A percentile compares a stretch with the other conserved stretches of the same genome.
These are phyloP conservation scores for Eremomyces bilateralis DNA, from an alignment of 495 filamentous ascomycete species.

Conservation along the genomic window DNA sequence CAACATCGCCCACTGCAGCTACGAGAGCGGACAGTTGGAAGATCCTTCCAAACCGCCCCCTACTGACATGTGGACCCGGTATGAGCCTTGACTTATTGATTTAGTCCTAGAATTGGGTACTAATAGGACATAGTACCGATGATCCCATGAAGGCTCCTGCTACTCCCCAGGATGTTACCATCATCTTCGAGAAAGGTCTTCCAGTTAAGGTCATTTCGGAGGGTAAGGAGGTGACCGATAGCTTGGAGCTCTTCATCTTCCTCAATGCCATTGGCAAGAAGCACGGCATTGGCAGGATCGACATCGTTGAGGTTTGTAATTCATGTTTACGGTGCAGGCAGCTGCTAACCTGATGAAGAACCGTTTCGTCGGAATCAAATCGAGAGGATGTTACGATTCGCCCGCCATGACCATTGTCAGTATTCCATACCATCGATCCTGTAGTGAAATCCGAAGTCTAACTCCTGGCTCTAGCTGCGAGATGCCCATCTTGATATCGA, in stretches of 20 bases:
- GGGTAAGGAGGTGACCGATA: conserved; percentile 43
- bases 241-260: conserved; percentile 58
- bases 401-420: conserved; percentile 49
- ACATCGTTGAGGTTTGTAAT: too few species aligned
- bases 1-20: conserved; percentile 79
- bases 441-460: too few species aligned
- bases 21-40: conserved; percentile 69
- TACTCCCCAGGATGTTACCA: conserved; percentile 50
- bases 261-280: conserved; percentile 57
- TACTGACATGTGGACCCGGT: conserved; percentile 65
- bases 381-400: conserved; percentile 81
- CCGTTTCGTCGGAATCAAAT: conserved; percentile 69
- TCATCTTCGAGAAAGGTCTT: conserved; percentile 70
- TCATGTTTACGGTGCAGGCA: too few species aligned
- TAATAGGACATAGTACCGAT: too few species aligned
- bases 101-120: too few species aligned
- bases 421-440: too few species aligned
- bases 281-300: conserved; percentile 62
- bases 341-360: conserved; percentile 70
- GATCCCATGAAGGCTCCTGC: conserved; percentile 60
- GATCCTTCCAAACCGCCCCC: conserved; percentile 45
- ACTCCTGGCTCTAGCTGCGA: too few species aligned
- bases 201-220: conserved; percentile 44
- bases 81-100: too few species aligned
- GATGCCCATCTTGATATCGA: conserved; percentile 65